Percentiles rank a stretch among this genome's conserved stretches.
These are phyloP conservation scores for Neonectria hederae DNA, from an alignment of 2,329 filamentous ascomycete species.

Conservation along the genomic window DNA sequence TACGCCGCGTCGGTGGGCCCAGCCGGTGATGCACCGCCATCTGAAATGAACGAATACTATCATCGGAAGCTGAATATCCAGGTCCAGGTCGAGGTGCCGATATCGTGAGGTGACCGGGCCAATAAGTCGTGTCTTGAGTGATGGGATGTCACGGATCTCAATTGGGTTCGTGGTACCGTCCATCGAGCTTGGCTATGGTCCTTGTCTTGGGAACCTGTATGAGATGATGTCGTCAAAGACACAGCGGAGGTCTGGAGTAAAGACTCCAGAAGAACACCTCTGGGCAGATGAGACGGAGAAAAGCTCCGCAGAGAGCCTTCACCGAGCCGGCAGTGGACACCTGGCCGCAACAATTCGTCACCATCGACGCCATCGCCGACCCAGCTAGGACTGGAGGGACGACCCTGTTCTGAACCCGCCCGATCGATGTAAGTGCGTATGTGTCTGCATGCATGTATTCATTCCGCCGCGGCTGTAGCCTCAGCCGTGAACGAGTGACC, in stretches of 20 bases:
- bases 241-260: constrained; percentile 11
- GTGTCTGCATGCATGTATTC: constrained; percentile 11
- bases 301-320: background rate
- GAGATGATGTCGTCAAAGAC: constrained; percentile 13
- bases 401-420: constrained; percentile 2
- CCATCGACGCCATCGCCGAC: constrained; percentile 6
- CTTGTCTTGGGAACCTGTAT: constrained; percentile 24
- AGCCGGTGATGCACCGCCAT: constrained; percentile 1
- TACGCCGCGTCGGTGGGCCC: constrained; percentile 15
- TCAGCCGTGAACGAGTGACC: constrained; percentile 9
- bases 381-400: background rate
- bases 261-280: background rate
- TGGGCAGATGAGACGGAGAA: background rate
- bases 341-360: background rate
- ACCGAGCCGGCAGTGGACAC: background rate
- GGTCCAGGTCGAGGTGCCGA: constrained; percentile 3
- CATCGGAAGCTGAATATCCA: background rate
- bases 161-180: constrained; percentile 32
- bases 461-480: background rate
- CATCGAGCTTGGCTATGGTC: constrained; percentile 23
- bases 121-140: constrained; percentile 8
- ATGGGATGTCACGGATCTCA: constrained; percentile 38
- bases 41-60: background rate
- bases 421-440: constrained; percentile 19
- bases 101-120: constrained; percentile 7